A percentile compares a stretch with the other conserved stretches of the same genome.
Evolutionary conservation across 768 basidiomycete genomes (phyloP).

Genomic region (Lactarius sp.): DNA sequence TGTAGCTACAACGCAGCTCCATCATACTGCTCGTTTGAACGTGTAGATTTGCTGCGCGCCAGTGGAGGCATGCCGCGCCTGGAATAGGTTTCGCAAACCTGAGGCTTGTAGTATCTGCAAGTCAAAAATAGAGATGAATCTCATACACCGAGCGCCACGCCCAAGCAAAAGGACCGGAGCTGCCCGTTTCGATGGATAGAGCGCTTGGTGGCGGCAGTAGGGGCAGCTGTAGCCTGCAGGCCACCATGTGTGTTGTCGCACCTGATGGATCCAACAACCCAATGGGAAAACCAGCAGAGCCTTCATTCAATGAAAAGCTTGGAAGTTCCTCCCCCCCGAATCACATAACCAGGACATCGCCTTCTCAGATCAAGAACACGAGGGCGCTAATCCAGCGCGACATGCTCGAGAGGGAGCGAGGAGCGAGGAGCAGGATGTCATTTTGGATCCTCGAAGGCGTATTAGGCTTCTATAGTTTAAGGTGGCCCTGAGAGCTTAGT

Average conservation of each 20-base stretch:
- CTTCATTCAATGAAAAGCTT: constrained; percentile 2
- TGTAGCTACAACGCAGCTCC: not conserved
- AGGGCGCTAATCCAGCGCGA: not conserved
- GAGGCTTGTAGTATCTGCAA: not conserved
- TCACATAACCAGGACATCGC: not conserved
- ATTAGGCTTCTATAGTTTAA: not conserved
- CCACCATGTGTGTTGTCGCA: constrained; percentile 14
- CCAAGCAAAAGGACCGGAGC: constrained; percentile 4
- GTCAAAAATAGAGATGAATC: constrained; percentile 4
- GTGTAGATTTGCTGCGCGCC: not conserved
- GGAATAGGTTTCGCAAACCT: not conserved
- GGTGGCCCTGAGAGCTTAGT: constrained; percentile 8
- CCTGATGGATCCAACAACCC: not conserved
- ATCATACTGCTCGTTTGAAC: not conserved
- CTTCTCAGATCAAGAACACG: constrained; percentile 4
- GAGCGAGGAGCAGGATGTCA: not conserved
- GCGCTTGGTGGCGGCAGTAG: constrained; percentile 1
- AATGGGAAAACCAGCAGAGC: not conserved
- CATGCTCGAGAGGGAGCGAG: not conserved
- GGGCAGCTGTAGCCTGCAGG: constrained; percentile 15
- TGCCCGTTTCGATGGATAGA: constrained; percentile 1
- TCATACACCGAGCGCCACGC: not conserved
- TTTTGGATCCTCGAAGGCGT: not conserved
- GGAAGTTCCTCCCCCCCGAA: not conserved
- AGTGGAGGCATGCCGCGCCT: not conserved